Conservation (phyloP, 2,329 filamentous ascomycete species). For the Teratosphaeria nubilosa region DNA sequence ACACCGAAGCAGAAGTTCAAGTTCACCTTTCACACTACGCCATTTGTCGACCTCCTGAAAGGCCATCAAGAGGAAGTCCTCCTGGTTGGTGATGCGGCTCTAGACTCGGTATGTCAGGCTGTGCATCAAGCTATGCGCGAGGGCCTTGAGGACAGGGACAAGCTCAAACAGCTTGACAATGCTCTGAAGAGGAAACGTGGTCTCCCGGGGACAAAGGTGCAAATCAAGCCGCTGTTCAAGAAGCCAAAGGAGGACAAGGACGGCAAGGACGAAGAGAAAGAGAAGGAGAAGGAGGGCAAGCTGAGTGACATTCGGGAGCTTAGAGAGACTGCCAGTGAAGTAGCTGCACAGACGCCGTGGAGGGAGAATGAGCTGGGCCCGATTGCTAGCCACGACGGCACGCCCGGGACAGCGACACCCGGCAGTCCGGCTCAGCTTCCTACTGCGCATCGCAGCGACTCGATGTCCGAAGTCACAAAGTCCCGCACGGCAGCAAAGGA, state of each 20-base stretch:
- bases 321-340: conserved; percentile 2
- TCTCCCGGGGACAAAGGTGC: conserved; percentile 94
- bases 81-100: conserved; percentile 79
- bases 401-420: background rate
- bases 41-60: conserved; percentile 88
- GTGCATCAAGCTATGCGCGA: conserved; percentile 71
- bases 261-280: conserved; percentile 43
- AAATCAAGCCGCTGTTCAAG: conserved; percentile 98
- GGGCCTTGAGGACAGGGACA: conserved; percentile 72
- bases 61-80: conserved; percentile 95
- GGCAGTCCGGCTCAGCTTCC: conserved; percentile 32
- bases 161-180: conserved; percentile 75
- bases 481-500: conserved; percentile 90
- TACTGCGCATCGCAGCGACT: conserved; percentile 60
- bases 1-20: conserved; percentile 99
- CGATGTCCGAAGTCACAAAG: conserved; percentile 79
- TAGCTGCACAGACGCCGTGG: conserved; percentile 1
- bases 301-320: conserved; percentile 1
- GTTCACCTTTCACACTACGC: conserved; percentile 94
- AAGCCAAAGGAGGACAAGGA: conserved; percentile 50
- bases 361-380: conserved; percentile 4
- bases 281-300: conserved; percentile 24
- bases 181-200: conserved; percentile 85
- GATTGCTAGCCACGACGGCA: conserved; percentile 19
- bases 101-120: conserved; percentile 80